Conservation (phyloP, 345 rosid species). For the Pistacia atlantica region DNA sequence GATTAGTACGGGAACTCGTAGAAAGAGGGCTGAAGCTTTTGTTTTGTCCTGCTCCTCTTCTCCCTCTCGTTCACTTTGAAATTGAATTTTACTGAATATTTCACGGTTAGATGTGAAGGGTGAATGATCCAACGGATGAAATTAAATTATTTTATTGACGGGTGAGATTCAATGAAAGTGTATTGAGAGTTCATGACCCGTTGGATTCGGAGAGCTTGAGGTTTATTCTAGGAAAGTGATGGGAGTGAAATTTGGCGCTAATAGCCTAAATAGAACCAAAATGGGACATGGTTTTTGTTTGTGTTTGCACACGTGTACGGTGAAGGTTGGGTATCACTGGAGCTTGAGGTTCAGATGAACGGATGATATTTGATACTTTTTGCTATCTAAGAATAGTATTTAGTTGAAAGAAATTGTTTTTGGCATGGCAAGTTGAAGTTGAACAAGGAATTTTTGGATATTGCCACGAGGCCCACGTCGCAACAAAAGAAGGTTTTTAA, state of each 20-base stretch:
- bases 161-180: constrained; percentile 19
- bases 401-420: background rate
- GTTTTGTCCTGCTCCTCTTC: constrained; percentile 14
- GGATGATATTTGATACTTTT: constrained; percentile 22
- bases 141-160: constrained; percentile 38
- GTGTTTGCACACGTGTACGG: constrained; percentile 28
- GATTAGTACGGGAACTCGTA: background rate
- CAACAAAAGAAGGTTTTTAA: too few relatives aligned
- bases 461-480: background rate
- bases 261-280: constrained; percentile 12
- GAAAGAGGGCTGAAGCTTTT: constrained; percentile 3
- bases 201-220: constrained; percentile 30
- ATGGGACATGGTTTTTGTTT: background rate
- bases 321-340: background rate
- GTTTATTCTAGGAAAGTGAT: constrained; percentile 17
- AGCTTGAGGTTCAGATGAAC: constrained; percentile 14
- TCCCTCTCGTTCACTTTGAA: constrained; percentile 44
- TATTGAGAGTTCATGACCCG: constrained; percentile 9
- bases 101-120: constrained; percentile 22
- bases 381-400: background rate
- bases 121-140: constrained; percentile 30
- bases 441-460: background rate
- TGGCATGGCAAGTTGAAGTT: background rate
- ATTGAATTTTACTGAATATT: constrained; percentile 20
- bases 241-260: constrained; percentile 55